Conservation (phyloP, 257 asterid species). For the Solanum acaule region DNA sequence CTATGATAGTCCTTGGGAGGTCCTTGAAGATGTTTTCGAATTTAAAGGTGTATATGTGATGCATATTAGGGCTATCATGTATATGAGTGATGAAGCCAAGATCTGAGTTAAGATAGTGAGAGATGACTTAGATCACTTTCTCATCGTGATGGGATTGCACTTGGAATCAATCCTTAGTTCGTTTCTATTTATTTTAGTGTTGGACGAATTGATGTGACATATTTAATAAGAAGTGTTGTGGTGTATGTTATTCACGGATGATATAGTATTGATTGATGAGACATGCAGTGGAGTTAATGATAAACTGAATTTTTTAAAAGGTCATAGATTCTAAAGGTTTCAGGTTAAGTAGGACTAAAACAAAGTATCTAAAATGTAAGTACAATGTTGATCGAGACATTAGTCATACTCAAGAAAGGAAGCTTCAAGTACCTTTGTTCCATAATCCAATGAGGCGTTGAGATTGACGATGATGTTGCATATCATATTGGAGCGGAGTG, state of each 20-base stretch:
- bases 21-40: not conserved
- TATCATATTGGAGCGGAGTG: not conserved
- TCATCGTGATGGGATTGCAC: not conserved
- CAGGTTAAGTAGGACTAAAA: not conserved
- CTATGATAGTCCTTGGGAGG: not conserved
- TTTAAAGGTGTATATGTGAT: not conserved
- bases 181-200: not conserved
- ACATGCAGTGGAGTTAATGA: rapidly evolving
- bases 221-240: not conserved
- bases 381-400: rapidly evolving
- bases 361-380: rapidly evolving
- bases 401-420: not conserved
- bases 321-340: not conserved
- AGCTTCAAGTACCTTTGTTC: not conserved
- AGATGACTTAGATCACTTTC: not conserved
- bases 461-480: not conserved
- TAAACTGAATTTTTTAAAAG: rapidly evolving
- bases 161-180: not conserved
- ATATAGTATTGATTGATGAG: not conserved
- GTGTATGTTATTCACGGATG: not conserved
- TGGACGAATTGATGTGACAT: not conserved
- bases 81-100: not conserved
- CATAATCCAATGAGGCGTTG: too few relatives aligned
- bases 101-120: not conserved
- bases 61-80: not conserved